Conservation (phyloP, 1,284 basidiomycete species). For the Pseudozyma pruni region DNA sequence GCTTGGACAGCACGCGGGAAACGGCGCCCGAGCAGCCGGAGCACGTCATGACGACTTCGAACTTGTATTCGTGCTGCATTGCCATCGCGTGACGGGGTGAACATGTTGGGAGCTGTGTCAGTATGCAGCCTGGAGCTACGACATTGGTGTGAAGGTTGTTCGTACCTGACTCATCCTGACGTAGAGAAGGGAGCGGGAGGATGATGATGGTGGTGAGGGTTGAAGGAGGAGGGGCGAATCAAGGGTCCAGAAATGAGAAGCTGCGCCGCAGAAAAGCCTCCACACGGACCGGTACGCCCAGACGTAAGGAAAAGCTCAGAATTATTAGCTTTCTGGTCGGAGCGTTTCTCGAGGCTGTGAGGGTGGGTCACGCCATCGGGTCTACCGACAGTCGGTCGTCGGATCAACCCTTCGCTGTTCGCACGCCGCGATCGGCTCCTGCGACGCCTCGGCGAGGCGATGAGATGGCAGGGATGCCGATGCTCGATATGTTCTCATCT, state of each 20-base stretch:
- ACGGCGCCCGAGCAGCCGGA: conserved; percentile 83
- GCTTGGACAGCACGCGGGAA: conserved; percentile 77
- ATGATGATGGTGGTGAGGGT: conserved; percentile 1
- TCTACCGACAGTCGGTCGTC: background rate
- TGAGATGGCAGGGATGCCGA: too few species aligned
- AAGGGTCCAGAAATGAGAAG: too few species aligned
- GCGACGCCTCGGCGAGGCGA: too few species aligned
- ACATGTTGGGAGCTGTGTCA: too few species aligned
- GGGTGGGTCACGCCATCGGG: too few species aligned
- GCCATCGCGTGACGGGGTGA: too few species aligned
- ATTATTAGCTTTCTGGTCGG: conserved; percentile 3
- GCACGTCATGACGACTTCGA: conserved; percentile 83
- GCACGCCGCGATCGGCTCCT: too few species aligned
- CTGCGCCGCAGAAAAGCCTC: too few species aligned
- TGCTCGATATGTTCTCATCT: too few species aligned
- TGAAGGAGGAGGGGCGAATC: background rate
- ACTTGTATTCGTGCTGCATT: conserved; percentile 73
- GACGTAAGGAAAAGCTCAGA: background rate
- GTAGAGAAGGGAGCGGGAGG: background rate
- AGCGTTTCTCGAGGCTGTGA: too few species aligned
- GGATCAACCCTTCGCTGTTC: background rate
- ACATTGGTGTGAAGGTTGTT: too few species aligned
- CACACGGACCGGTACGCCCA: conserved; percentile 1
- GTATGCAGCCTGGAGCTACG: too few species aligned
- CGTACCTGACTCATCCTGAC: conserved; percentile 20